These are phyloP conservation scores for Clohesyomyces aquaticus DNA, from an alignment of 495 filamentous ascomycete species.

Conservation along the genomic window DNA sequence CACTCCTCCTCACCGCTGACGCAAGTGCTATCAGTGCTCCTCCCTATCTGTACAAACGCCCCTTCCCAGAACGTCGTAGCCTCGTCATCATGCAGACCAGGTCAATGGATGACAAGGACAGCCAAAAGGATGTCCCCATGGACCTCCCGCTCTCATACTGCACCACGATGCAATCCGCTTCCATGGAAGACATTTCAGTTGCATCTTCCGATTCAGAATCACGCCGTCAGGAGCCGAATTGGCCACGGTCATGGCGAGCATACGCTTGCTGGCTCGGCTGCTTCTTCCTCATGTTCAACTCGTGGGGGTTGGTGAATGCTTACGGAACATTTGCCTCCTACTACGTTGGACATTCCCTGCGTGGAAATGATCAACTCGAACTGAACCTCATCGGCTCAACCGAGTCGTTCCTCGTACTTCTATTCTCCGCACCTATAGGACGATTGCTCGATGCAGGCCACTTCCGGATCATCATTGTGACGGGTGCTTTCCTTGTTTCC, in stretches of 20 bases:
- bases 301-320: constrained; percentile 50
- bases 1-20: too few species aligned
- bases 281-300: constrained; percentile 53
- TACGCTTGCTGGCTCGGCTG: constrained; percentile 48
- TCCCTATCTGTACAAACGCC: neutral
- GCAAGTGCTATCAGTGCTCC: too few species aligned
- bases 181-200: constrained; percentile 26
- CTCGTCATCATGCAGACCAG: neutral
- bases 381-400: constrained; percentile 51
- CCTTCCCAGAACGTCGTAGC: neutral
- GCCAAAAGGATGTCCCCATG: constrained; percentile 10
- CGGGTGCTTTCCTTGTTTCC: constrained; percentile 44
- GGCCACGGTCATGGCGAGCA: constrained; percentile 49
- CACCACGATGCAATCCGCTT: constrained; percentile 17
- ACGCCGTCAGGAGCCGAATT: constrained; percentile 37
- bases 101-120: constrained; percentile 14
- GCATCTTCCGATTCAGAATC: constrained; percentile 1
- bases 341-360: constrained; percentile 48
- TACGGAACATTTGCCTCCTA: constrained; percentile 51
- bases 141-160: constrained; percentile 15
- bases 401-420: constrained; percentile 47
- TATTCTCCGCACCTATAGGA: constrained; percentile 47
- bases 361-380: constrained; percentile 37
- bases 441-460: constrained; percentile 51
- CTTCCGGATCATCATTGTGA: constrained; percentile 39